Percentiles rank a stretch among this genome's conserved stretches.
Conservation (phyloP, 2,329 filamentous ascomycete genomes). For the Neopestalotiopsis clavispora region DNA sequence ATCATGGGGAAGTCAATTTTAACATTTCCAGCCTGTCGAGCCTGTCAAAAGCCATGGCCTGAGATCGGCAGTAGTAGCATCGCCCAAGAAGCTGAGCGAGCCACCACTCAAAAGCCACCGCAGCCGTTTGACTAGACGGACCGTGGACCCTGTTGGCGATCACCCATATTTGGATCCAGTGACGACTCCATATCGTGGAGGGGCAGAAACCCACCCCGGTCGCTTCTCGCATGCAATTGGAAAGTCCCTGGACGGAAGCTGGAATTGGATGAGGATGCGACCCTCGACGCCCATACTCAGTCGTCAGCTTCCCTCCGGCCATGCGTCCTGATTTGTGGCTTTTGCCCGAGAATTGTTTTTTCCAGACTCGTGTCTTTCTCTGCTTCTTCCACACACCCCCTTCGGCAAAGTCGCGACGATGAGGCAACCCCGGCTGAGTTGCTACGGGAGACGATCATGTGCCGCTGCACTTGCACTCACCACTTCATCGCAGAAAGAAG, state of each 20-base stretch:
- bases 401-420: neutral
- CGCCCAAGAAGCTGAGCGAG: neutral
- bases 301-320: constrained; percentile 10
- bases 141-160: constrained; percentile 5
- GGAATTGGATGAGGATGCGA: constrained; percentile 1
- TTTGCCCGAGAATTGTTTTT: constrained; percentile 4
- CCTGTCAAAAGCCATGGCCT: neutral
- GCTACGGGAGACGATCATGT: neutral
- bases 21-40: neutral
- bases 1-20: neutral
- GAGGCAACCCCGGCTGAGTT: neutral
- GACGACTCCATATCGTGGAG: neutral
- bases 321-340: constrained; percentile 7
- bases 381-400: neutral
- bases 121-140: neutral
- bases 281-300: neutral
- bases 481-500: neutral
- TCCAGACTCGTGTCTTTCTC: neutral
- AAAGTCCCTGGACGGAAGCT: neutral
- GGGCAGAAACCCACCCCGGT: constrained; percentile 2
- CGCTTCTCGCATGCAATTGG: constrained; percentile 4
- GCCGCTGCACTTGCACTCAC: neutral
- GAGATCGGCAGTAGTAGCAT: neutral
- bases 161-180: constrained; percentile 12
- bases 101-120: neutral